Percentiles rank a stretch among this genome's conserved stretches.
Conservation (phyloP, 1,284 basidiomycete species). For the Ganoderma meredithae region DNA sequence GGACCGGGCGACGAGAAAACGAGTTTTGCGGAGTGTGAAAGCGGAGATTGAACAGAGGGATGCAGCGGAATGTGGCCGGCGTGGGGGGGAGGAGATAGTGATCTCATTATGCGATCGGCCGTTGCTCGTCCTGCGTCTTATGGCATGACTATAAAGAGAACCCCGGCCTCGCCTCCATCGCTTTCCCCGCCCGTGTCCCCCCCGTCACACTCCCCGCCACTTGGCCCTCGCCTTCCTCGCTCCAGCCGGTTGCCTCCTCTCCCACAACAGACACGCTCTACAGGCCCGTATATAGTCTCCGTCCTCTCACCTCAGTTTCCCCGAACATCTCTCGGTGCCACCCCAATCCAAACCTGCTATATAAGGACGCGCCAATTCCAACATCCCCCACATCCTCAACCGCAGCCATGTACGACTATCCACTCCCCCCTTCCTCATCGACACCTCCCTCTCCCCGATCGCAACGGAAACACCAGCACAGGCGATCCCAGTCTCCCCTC, state of each 20-base stretch:
- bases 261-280: slow-evolving; percentile 19
- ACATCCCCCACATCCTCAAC: slow-evolving; percentile 15
- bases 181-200: slow-evolving; percentile 32
- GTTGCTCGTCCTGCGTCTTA: slow-evolving; percentile 24
- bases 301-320: slow-evolving; percentile 20
- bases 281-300: slow-evolving; percentile 22
- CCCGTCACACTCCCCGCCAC: slow-evolving; percentile 30
- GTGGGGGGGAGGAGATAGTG: slow-evolving; percentile 19
- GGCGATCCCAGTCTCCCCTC: slow-evolving; percentile 38
- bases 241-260: slow-evolving; percentile 3
- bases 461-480: slow-evolving; percentile 26
- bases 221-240: slow-evolving; percentile 16
- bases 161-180: slow-evolving; percentile 29
- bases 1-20: not conserved
- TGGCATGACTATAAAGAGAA: slow-evolving; percentile 27
- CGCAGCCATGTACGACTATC: slow-evolving; percentile 36
- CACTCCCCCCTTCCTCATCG: slow-evolving; percentile 24
- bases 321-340: slow-evolving; percentile 24
- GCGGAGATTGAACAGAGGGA: slow-evolving; percentile 21
- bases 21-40: slow-evolving; percentile 16
- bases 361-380: slow-evolving; percentile 18
- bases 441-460: slow-evolving; percentile 25
- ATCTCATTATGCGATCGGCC: slow-evolving; percentile 26
- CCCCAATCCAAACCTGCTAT: slow-evolving; percentile 27
- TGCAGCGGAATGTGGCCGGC: slow-evolving; percentile 6